Conservation (phyloP, 2,329 filamentous ascomycete species). For the Alternaria triticimaculans region DNA sequence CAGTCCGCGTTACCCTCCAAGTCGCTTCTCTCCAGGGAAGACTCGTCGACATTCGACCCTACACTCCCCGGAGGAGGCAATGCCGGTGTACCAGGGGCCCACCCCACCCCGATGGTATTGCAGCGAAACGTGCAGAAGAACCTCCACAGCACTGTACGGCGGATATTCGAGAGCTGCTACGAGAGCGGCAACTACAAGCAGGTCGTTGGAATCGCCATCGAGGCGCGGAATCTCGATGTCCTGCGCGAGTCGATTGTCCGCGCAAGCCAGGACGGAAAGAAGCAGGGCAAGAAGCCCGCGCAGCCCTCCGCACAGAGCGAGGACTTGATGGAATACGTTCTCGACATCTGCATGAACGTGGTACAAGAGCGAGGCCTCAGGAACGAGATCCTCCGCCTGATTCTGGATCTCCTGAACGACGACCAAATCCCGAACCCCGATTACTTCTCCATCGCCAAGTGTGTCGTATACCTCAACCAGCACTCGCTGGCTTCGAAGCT, state of each 20-base stretch:
- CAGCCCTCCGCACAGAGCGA: slow-evolving; percentile 71
- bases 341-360: slow-evolving; percentile 96
- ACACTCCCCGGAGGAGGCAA: slow-evolving; percentile 63
- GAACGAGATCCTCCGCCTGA: slow-evolving; percentile 82
- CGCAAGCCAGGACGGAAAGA: slow-evolving; percentile 84
- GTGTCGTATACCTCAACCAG: slow-evolving; percentile 93
- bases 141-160: slow-evolving; percentile 82
- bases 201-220: slow-evolving; percentile 94
- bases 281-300: slow-evolving; percentile 63
- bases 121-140: slow-evolving; percentile 78
- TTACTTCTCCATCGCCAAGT: slow-evolving; percentile 98
- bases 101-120: slow-evolving; percentile 68
- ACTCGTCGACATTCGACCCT: slow-evolving; percentile 67
- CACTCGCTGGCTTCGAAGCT: slow-evolving; percentile 89
- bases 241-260: slow-evolving; percentile 85
- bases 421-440: slow-evolving; percentile 92
- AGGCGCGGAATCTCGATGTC: slow-evolving; percentile 89
- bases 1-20: slow-evolving; percentile 93
- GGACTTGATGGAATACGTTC: slow-evolving; percentile 94
- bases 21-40: slow-evolving; percentile 86
- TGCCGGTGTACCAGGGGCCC: slow-evolving; percentile 59
- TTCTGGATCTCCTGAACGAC: slow-evolving; percentile 93
- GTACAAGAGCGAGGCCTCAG: slow-evolving; percentile 91
- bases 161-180: slow-evolving; percentile 90
- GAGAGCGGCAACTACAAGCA: slow-evolving; percentile 87